These are phyloP conservation scores for Thalassia testudinum DNA, from an alignment of 116 monocot genomes.

Conservation along the genomic window DNA sequence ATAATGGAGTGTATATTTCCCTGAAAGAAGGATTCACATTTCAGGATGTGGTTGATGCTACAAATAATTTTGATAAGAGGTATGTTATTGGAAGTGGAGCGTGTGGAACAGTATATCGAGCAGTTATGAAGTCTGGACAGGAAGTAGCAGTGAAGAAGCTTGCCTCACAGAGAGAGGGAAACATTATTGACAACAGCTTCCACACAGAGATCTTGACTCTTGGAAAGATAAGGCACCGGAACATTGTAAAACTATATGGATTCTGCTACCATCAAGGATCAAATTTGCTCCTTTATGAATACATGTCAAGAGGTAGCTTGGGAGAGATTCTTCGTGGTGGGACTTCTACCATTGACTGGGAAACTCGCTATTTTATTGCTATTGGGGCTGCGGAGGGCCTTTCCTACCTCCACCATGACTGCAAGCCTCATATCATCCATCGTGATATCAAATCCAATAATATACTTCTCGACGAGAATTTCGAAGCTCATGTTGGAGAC, in stretches of 20 bases:
- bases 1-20: slow-evolving; percentile 23
- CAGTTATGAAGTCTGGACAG: slow-evolving; percentile 50
- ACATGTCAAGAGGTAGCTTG: slow-evolving; percentile 80
- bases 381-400: slow-evolving; percentile 87
- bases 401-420: slow-evolving; percentile 93
- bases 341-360: slow-evolving; percentile 53
- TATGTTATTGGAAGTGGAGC: slow-evolving; percentile 82
- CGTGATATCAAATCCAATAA: slow-evolving; percentile 97
- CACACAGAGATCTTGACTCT: slow-evolving; percentile 79
- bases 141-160: slow-evolving; percentile 79
- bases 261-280: slow-evolving; percentile 69
- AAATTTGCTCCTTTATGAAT: slow-evolving; percentile 83
- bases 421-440: slow-evolving; percentile 86
- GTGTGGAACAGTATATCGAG: slow-evolving; percentile 83
- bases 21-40: slow-evolving; percentile 56
- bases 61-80: slow-evolving; percentile 70
- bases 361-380: slow-evolving; percentile 65
- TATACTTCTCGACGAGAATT: slow-evolving; percentile 86
- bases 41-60: slow-evolving; percentile 62
- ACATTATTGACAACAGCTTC: slow-evolving; percentile 63
- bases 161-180: slow-evolving; percentile 72
- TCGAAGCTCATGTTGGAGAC: slow-evolving; percentile 92
- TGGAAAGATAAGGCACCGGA: slow-evolving; percentile 87
- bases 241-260: slow-evolving; percentile 89
- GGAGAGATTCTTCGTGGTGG: slow-evolving; percentile 63